Conservation (phyloP, 2,329 filamentous ascomycete species). For the Penicillium palitans region DNA sequence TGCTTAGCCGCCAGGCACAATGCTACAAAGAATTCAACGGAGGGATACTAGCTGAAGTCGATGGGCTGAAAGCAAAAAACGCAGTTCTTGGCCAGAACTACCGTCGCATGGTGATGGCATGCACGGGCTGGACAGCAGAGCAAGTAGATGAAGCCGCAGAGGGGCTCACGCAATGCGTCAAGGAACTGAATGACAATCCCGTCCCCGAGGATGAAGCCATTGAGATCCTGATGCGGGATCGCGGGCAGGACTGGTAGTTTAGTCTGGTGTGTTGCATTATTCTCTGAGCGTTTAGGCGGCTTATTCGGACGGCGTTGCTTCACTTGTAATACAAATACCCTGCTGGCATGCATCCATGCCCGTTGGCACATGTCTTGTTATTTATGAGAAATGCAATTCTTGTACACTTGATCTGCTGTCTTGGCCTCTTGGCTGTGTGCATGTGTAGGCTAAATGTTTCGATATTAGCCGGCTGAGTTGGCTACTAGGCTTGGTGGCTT, state of each 20-base stretch:
- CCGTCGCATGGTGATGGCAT: conserved; percentile 80
- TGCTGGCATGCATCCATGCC: conserved; percentile 20
- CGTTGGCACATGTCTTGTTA: conserved; percentile 21
- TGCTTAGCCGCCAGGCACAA: conserved; percentile 67
- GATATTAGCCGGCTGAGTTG: conserved; percentile 13
- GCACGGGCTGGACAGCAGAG: conserved; percentile 74
- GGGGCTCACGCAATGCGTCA: conserved; percentile 78
- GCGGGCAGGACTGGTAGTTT: conserved; percentile 46
- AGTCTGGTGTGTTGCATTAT: conserved; percentile 9
- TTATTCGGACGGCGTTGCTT: conserved; percentile 23
- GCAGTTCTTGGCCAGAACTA: conserved; percentile 86
- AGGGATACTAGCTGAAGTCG: conserved; percentile 66
- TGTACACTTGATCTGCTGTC: conserved; percentile 4
- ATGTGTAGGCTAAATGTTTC: conserved; percentile 17
- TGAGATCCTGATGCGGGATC: conserved; percentile 48
- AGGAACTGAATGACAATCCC: conserved; percentile 66
- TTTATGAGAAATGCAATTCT: conserved; percentile 17
- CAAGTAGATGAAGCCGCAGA: conserved; percentile 80
- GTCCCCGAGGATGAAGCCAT: conserved; percentile 47
- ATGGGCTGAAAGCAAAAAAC: conserved; percentile 72
- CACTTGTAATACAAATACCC: conserved; percentile 26
- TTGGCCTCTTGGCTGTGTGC: not conserved
- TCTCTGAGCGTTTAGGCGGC: conserved; percentile 23
- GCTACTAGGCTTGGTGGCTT: not conserved
- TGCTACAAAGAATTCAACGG: conserved; percentile 71